Conservation (phyloP, 345 rosid genomes). For the Zanthoxylum bungeanum region DNA sequence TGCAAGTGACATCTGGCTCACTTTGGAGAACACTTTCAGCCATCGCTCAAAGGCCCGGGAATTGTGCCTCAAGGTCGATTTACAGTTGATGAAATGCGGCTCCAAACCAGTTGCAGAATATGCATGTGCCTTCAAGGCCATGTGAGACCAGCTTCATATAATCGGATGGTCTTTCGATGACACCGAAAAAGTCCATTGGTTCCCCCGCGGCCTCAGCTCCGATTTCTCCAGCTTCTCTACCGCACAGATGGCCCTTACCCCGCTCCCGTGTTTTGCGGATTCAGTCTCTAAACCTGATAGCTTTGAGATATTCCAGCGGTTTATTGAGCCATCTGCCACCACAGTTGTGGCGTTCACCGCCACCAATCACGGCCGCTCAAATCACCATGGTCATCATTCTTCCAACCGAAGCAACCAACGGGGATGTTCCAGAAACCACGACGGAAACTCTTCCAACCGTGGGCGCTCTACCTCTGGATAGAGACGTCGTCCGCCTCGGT, state of each 20-base stretch:
- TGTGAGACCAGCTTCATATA: not conserved
- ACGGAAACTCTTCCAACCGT: not conserved
- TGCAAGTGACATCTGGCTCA: not conserved
- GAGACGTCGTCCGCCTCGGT: not conserved
- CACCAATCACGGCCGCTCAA: not conserved
- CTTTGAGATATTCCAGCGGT: not conserved
- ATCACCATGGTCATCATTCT: not conserved
- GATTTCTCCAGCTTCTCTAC: not conserved
- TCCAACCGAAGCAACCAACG: not conserved
- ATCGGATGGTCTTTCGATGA: not conserved
- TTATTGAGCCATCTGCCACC: not conserved
- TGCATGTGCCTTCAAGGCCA: not conserved
- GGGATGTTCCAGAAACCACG: not conserved
- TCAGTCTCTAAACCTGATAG: slow-evolving; percentile 3
- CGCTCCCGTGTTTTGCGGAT: not conserved
- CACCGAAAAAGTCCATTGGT: not conserved
- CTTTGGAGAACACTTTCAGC: not conserved
- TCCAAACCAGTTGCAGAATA: not conserved
- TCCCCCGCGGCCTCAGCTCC: not conserved
- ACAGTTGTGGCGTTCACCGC: not conserved
- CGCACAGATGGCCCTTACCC: not conserved
- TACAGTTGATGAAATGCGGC: not conserved
- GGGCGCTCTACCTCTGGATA: not conserved
- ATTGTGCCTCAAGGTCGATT: not conserved
- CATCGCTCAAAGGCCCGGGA: not conserved